Evolutionary conservation across 2,329 filamentous ascomycete genomes (phyloP).

Genomic region (Massarina eburnea): DNA sequence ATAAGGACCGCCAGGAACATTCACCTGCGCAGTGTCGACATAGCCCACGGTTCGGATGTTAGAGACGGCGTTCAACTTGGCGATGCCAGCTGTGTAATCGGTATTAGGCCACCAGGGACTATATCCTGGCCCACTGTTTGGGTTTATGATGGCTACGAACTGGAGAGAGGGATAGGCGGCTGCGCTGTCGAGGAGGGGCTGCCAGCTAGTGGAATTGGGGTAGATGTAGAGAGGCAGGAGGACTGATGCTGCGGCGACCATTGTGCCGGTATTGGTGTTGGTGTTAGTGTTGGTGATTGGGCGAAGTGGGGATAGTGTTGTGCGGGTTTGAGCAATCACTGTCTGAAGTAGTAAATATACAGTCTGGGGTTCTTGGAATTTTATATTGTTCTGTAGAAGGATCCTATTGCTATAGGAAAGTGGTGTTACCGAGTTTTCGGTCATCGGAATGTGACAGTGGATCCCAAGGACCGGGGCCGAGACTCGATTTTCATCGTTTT

Average conservation of each 20-base stretch:
- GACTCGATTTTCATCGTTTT: no score
- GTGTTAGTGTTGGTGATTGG: no score
- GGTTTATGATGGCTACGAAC: constrained; percentile 3
- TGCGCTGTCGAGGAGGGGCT: constrained; percentile 1
- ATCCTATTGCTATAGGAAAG: no score
- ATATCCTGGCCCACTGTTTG: neutral
- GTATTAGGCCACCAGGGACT: constrained; percentile 2
- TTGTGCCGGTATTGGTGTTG: neutral
- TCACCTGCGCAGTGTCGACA: constrained; percentile 42
- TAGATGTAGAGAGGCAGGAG: constrained; percentile 2
- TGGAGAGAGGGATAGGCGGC: constrained; percentile 1
- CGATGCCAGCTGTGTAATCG: neutral
- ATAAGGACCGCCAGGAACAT: neutral
- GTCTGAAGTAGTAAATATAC: no score
- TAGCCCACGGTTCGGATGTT: constrained; percentile 53
- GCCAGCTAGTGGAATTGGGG: neutral
- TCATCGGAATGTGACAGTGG: no score
- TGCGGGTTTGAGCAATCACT: no score
- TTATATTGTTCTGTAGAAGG: no score
- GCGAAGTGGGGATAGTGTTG: no score
- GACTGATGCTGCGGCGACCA: constrained; percentile 2
- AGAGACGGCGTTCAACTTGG: constrained; percentile 33
- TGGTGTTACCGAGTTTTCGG: no score
- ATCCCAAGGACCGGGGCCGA: no score
- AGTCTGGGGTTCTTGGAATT: no score